Evolutionary conservation across 208 protist genomes (phyloP).

Genomic region (Crithidia bombi): DNA sequence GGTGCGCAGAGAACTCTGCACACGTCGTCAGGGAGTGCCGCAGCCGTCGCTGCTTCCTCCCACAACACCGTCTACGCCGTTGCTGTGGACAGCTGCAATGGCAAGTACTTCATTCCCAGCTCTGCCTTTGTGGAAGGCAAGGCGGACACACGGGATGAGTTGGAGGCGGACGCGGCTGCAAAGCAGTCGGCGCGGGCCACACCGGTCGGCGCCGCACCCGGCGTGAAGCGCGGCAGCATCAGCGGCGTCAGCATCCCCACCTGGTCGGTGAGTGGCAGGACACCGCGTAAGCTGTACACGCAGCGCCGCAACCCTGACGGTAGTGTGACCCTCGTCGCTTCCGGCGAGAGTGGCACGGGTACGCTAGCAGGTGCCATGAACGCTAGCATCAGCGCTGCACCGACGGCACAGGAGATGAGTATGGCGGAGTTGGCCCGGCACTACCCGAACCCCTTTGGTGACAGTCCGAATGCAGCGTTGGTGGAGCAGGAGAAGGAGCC

Average conservation of each 20-base stretch:
- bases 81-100: slow-evolving; percentile 21
- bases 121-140: slow-evolving; percentile 47
- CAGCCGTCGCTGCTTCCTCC: too few relatives aligned
- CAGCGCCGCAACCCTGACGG: slow-evolving; percentile 18
- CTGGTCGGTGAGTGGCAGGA: too few relatives aligned
- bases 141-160: slow-evolving; percentile 59
- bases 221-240: slow-evolving; percentile 48
- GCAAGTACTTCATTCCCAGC: slow-evolving; percentile 51
- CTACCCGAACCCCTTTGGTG: slow-evolving; percentile 86
- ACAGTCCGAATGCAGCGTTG: slow-evolving; percentile 62
- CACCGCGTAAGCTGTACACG: neutral
- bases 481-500: slow-evolving; percentile 76
- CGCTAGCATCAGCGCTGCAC: slow-evolving; percentile 1
- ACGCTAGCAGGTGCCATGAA: neutral
- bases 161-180: slow-evolving; percentile 26
- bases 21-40: too few relatives aligned
- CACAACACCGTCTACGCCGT: neutral
- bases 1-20: neutral
- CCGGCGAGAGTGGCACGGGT: neutral
- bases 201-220: slow-evolving; percentile 74
- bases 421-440: slow-evolving; percentile 73
- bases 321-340: neutral
- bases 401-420: slow-evolving; percentile 33
- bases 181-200: slow-evolving; percentile 57
- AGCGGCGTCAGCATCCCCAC: neutral